Evolutionary conservation across 345 rosid species (phyloP).

Genomic region (Gossypium raimondii): DNA sequence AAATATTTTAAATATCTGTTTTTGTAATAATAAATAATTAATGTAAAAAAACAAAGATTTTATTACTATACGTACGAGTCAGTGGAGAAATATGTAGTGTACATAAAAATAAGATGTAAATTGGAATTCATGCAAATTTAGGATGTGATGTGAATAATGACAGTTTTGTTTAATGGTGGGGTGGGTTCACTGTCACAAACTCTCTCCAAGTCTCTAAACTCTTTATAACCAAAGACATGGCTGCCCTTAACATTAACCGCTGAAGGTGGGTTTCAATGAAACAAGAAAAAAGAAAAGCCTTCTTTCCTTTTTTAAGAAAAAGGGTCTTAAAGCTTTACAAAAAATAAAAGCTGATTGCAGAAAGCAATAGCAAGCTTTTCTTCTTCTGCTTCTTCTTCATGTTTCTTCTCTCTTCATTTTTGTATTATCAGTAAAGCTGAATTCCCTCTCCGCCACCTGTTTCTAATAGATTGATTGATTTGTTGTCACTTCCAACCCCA

Average conservation of each 20-base stretch:
- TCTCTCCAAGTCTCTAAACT: slow-evolving; percentile 19
- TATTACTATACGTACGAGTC: no score
- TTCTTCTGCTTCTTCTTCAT: slow-evolving; percentile 17
- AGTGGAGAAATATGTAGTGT: no score
- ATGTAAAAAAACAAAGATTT: no score
- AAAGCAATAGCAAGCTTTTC: slow-evolving; percentile 51
- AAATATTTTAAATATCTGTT: no score
- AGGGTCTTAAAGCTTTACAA: slow-evolving; percentile 36
- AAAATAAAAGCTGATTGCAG: slow-evolving; percentile 50
- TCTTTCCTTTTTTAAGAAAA: not conserved
- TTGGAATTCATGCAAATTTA: slow-evolving; percentile 37
- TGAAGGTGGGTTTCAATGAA: slow-evolving; percentile 36
- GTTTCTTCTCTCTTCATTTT: slow-evolving; percentile 18
- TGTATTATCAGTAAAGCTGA: slow-evolving; percentile 52
- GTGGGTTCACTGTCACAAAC: slow-evolving; percentile 33
- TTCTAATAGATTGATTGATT: slow-evolving; percentile 23
- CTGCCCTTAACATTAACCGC: slow-evolving; percentile 22
- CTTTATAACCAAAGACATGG: slow-evolving; percentile 20
- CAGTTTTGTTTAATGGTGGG: slow-evolving; percentile 14
- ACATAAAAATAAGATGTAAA: no score
- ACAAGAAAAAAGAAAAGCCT: slow-evolving; percentile 20
- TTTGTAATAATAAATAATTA: no score
- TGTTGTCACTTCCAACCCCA: not conserved
- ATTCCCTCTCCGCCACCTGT: not conserved
- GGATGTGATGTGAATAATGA: slow-evolving; percentile 44